A percentile compares a stretch with the other conserved stretches of the same genome.
These are phyloP conservation scores for Globisporangium perplexum DNA, from an alignment of 352 stramenopile species.

Conservation along the genomic window DNA sequence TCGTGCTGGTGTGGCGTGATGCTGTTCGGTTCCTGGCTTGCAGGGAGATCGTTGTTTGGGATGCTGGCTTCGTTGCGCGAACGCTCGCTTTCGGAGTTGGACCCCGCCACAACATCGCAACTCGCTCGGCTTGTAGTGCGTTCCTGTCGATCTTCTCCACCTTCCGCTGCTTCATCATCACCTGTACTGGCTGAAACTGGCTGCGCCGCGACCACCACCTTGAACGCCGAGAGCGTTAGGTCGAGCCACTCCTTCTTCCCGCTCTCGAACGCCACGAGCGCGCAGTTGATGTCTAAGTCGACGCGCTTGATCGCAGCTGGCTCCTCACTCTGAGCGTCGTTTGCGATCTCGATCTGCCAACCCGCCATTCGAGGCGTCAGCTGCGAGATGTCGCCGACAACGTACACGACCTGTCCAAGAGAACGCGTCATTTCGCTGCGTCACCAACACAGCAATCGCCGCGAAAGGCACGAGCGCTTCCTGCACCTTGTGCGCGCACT, in stretches of 20 bases:
- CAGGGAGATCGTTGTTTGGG: not conserved
- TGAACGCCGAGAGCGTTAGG: conserved; percentile 36
- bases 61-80: too few relatives aligned
- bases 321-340: conserved; percentile 16
- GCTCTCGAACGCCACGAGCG: conserved; percentile 34
- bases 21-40: not conserved
- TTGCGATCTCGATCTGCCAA: conserved; percentile 38
- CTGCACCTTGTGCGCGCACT: conserved; percentile 28
- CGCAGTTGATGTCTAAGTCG: conserved; percentile 48
- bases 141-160: not conserved
- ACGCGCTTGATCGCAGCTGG: conserved; percentile 37
- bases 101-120: not conserved
- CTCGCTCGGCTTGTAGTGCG: not conserved
- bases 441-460: too few relatives aligned
- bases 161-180: not conserved
- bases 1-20: not conserved
- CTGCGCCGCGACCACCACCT: conserved; percentile 23
- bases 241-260: conserved; percentile 54
- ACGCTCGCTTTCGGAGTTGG: not conserved
- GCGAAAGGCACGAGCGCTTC: not conserved
- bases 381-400: conserved; percentile 23
- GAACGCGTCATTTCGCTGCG: not conserved
- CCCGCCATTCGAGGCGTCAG: conserved; percentile 33
- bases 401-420: conserved; percentile 33
- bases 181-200: not conserved